These are phyloP conservation scores for Paxillus ammoniavirescens DNA, from an alignment of 768 basidiomycete species.

Conservation along the genomic window DNA sequence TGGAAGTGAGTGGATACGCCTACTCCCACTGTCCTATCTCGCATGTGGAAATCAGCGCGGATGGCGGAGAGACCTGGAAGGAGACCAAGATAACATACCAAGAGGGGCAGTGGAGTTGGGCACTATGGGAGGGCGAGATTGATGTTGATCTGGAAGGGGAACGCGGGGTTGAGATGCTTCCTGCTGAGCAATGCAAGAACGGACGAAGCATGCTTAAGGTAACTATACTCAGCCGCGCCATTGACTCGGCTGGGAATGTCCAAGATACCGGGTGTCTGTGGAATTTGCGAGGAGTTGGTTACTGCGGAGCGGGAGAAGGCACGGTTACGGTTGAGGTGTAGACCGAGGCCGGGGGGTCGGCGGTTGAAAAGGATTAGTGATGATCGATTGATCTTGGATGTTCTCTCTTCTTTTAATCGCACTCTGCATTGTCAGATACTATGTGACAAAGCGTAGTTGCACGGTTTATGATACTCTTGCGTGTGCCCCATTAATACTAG, in stretches of 20 bases:
- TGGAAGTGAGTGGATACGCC: constrained; percentile 54
- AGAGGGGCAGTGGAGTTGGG: constrained; percentile 72
- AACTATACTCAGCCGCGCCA: constrained; percentile 47
- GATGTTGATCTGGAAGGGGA: constrained; percentile 25
- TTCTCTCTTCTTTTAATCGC: too few species aligned
- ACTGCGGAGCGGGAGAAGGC: constrained; percentile 30
- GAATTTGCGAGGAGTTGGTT: constrained; percentile 68
- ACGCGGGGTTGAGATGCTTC: constrained; percentile 12
- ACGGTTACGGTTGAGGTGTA: constrained; percentile 3
- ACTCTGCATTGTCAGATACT: too few species aligned
- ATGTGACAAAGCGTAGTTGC: too few species aligned
- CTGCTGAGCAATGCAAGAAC: constrained; percentile 3
- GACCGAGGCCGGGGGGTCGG: background rate
- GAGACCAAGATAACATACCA: constrained; percentile 54
- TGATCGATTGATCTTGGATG: too few species aligned
- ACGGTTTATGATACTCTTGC: too few species aligned
- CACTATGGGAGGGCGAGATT: constrained; percentile 60
- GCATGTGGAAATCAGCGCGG: constrained; percentile 49
- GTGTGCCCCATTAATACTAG: too few species aligned
- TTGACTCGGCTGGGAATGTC: constrained; percentile 44
- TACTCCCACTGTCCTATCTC: constrained; percentile 47
- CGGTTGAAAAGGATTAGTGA: background rate
- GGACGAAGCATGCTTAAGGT: constrained; percentile 12
- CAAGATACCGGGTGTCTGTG: constrained; percentile 53
- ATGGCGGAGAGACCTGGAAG: constrained; percentile 53